Conservation (phyloP, 768 basidiomycete genomes). For the Cyclocybe aegerita region DNA sequence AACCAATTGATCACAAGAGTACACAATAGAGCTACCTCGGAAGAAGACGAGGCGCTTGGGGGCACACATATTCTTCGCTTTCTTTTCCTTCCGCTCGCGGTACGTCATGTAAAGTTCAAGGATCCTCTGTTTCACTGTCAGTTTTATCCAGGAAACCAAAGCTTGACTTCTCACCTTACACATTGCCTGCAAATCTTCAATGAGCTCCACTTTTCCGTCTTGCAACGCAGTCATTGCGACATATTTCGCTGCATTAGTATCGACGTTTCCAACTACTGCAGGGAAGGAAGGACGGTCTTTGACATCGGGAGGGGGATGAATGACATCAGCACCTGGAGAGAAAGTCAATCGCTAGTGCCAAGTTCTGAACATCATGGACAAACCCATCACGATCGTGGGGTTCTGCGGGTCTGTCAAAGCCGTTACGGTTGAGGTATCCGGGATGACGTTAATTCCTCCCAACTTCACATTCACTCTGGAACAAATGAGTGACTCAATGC, state of each 20-base stretch:
- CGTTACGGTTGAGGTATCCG: slow-evolving; percentile 56
- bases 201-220: slow-evolving; percentile 62
- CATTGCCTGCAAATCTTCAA: slow-evolving; percentile 68
- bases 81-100: slow-evolving; percentile 25
- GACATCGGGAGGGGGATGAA: slow-evolving; percentile 76
- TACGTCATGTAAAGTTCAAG: slow-evolving; percentile 56
- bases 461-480: slow-evolving; percentile 77
- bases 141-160: neutral
- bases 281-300: slow-evolving; percentile 76
- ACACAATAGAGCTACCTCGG: slow-evolving; percentile 45
- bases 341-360: neutral
- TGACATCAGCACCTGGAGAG: slow-evolving; percentile 67
- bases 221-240: slow-evolving; percentile 55
- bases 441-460: slow-evolving; percentile 78
- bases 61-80: slow-evolving; percentile 42
- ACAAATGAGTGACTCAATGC: neutral
- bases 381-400: slow-evolving; percentile 79
- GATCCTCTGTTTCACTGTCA: slow-evolving; percentile 39
- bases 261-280: slow-evolving; percentile 72
- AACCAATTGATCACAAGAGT: slow-evolving; percentile 9
- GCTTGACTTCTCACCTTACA: slow-evolving; percentile 38
- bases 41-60: slow-evolving; percentile 72
- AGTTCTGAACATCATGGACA: slow-evolving; percentile 9
- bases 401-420: slow-evolving; percentile 62
- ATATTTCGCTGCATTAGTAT: slow-evolving; percentile 69